These are phyloP conservation scores for Exserohilum turcica DNA, from an alignment of 2,329 filamentous ascomycete genomes.

Conservation along the genomic window DNA sequence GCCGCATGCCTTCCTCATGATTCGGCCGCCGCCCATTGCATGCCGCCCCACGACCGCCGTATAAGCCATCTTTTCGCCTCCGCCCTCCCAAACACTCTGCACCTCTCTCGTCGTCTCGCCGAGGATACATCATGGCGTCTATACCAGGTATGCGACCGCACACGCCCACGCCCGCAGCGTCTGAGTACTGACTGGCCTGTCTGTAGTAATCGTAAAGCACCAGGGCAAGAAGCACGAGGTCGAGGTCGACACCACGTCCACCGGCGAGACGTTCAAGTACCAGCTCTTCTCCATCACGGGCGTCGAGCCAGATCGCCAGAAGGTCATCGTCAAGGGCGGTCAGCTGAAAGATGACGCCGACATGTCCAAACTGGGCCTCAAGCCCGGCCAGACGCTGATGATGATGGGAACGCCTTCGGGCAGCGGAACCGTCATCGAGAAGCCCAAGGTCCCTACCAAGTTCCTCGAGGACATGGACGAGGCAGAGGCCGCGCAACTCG, in stretches of 20 bases:
- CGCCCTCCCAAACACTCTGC: not conserved
- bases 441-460: conserved; percentile 78
- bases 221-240: conserved; percentile 94
- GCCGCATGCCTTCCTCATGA: conserved; percentile 34
- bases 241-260: conserved; percentile 82
- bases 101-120: conserved; percentile 3
- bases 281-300: conserved; percentile 94
- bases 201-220: conserved; percentile 86
- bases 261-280: conserved; percentile 92
- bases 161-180: not conserved
- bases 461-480: conserved; percentile 99
- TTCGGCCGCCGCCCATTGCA: conserved; percentile 33
- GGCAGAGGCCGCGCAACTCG: conserved; percentile 81
- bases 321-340: conserved; percentile 90
- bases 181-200: conserved; percentile 27
- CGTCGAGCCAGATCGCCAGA: conserved; percentile 94
- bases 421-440: conserved; percentile 64
- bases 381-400: conserved; percentile 85
- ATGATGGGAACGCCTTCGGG: conserved; percentile 92
- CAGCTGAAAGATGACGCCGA: conserved; percentile 95
- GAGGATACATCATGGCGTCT: conserved; percentile 39
- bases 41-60: conserved; percentile 38
- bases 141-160: conserved; percentile 40
- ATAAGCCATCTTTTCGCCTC: conserved; percentile 22
- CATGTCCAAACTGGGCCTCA: conserved; percentile 81